Base-by-base conservation (phyloP, 108 stramenopile genomes). In the Cyclotella atomus region DNA sequence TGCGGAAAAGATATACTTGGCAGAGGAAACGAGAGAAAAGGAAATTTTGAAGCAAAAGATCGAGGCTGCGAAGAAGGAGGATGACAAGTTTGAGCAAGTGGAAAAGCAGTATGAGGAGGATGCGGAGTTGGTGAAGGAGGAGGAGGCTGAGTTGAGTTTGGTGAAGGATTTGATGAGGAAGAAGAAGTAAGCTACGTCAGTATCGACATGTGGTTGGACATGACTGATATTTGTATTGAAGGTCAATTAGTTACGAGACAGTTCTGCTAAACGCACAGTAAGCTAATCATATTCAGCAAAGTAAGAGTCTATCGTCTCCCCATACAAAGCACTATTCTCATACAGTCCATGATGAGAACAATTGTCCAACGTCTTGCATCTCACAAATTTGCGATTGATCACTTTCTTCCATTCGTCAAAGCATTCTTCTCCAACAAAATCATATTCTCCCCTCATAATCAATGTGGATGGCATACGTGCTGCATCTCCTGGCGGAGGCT, bases 321-420 rank as follows among this genome's bases (percentile, higher is more conserved):
- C 77, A 72, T 79, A 79, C 19, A 69, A 29, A 5, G 30, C 10
- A 45, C 76, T 81, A 66, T 82, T 56, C 62, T 88, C 88, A 19
- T 82, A 65, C 46, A 89, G 33, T 28, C 81, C 85, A 75, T 89
- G 85, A 72, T 89, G 85, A 34, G 83, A 70, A 70, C 84, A 84
- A 3, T 82, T 82, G 29, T 82, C 71, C 36, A 85, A 17, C 14
- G 55, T 66, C 62, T 67, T 70, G 28, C 30, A 43, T 29, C 78
- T 62, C 6, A 83, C 55, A 67, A 68, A 81, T 10, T 77, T 71
- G 65, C 41, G 46, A 65, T 76, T 80, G 38, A 85, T 82, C 3
- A 57, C 50, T 12, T 47, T 54, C 56, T 84, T 88, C 88, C 88
- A 89, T 43, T 57, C 77, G 23, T 76, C 75, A 9, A 85, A 34